Percentiles rank a stretch among this genome's conserved stretches.
Evolutionary conservation across 805 yeast species (phyloP).

Genomic region (Candida taoyuanica): DNA sequence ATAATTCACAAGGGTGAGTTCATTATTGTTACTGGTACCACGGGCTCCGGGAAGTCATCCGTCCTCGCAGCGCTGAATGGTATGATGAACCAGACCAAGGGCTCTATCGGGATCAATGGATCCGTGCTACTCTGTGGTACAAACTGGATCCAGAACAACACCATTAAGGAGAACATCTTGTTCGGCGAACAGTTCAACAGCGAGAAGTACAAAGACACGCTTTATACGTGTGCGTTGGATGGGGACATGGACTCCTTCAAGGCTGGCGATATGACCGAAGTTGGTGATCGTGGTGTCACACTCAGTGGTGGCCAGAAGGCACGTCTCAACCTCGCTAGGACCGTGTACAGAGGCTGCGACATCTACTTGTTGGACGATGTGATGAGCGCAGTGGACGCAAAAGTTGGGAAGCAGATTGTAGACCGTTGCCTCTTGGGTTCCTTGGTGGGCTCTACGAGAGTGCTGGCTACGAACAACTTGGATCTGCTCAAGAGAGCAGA

Average conservation of each 20-base stretch:
- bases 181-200: constrained; percentile 58
- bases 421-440: constrained; percentile 57
- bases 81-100: constrained; percentile 47
- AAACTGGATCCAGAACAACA: constrained; percentile 80
- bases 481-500: constrained; percentile 64
- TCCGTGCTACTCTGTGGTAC: constrained; percentile 48
- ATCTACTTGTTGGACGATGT: constrained; percentile 59
- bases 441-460: constrained; percentile 59
- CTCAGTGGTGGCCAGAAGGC: constrained; percentile 73
- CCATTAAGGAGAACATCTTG: constrained; percentile 65
- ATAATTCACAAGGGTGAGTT: constrained; percentile 61
- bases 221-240: constrained; percentile 58
- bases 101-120: constrained; percentile 49
- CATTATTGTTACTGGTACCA: constrained; percentile 69
- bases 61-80: constrained; percentile 68
- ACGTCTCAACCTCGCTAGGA: constrained; percentile 60
- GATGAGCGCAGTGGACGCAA: constrained; percentile 67
- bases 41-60: constrained; percentile 79
- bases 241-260: constrained; percentile 60
- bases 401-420: constrained; percentile 72
- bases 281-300: constrained; percentile 82
- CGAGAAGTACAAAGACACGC: constrained; percentile 45
- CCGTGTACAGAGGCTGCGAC: constrained; percentile 57
- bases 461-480: constrained; percentile 81
- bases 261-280: constrained; percentile 72